Conservation (phyloP, 2,329 filamentous ascomycete species). For the Diaporthe sp. region DNA sequence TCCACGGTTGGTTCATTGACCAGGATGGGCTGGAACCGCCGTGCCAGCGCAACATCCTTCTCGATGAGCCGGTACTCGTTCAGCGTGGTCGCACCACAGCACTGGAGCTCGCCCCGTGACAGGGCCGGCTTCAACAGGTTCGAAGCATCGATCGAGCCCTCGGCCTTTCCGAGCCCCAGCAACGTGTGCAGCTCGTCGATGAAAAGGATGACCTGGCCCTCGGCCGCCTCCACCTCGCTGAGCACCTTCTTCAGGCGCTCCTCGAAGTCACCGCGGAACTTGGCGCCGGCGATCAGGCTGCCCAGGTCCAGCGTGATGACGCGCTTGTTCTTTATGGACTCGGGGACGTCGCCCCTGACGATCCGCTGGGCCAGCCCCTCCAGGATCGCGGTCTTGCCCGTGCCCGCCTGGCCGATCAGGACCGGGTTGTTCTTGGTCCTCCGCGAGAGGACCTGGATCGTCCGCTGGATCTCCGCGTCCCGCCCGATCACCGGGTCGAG, state of each 20-base stretch:
- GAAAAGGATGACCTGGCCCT: slow-evolving; percentile 93
- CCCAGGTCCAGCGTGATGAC: slow-evolving; percentile 92
- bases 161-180: slow-evolving; percentile 92
- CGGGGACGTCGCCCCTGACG: slow-evolving; percentile 91
- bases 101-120: slow-evolving; percentile 93
- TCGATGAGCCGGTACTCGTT: slow-evolving; percentile 95
- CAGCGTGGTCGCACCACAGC: slow-evolving; percentile 93
- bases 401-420: slow-evolving; percentile 91
- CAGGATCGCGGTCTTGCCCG: slow-evolving; percentile 93
- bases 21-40: slow-evolving; percentile 93
- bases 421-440: slow-evolving; percentile 97
- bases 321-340: slow-evolving; percentile 94
- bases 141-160: slow-evolving; percentile 96
- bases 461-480: slow-evolving; percentile 91
- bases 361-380: slow-evolving; percentile 93
- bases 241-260: slow-evolving; percentile 92
- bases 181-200: slow-evolving; percentile 95
- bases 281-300: slow-evolving; percentile 93
- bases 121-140: slow-evolving; percentile 94
- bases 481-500: slow-evolving; percentile 96
- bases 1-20: slow-evolving; percentile 93
- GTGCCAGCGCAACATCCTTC: slow-evolving; percentile 93
- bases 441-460: slow-evolving; percentile 92
- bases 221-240: slow-evolving; percentile 89
- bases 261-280: slow-evolving; percentile 96